Conservation (phyloP, 2,329 filamentous ascomycete genomes). For the Fusarium tjaetaba region DNA sequence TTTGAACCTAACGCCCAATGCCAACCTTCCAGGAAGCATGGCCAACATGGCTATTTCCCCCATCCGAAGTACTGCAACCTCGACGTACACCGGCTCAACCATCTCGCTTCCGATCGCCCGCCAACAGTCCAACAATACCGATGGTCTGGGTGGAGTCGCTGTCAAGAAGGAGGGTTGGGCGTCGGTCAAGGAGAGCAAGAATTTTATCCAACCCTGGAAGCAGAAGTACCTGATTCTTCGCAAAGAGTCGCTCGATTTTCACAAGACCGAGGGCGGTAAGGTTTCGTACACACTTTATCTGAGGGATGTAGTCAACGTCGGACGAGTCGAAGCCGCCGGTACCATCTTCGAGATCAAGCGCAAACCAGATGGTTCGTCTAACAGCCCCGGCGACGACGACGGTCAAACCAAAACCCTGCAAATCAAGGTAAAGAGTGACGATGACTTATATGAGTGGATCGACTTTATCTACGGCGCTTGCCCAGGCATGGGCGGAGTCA, state of each 20-base stretch:
- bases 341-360: conserved; percentile 95
- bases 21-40: conserved; percentile 80
- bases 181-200: conserved; percentile 89
- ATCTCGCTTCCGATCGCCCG: conserved; percentile 76
- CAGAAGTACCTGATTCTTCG: conserved; percentile 91
- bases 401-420: conserved; percentile 84
- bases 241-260: conserved; percentile 92
- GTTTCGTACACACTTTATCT: conserved; percentile 86
- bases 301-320: conserved; percentile 88
- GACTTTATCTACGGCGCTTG: conserved; percentile 97
- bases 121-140: conserved; percentile 68
- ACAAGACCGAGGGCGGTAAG: conserved; percentile 91
- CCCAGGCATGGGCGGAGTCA: conserved; percentile 97
- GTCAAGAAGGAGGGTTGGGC: conserved; percentile 86
- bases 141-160: conserved; percentile 73
- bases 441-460: conserved; percentile 98
- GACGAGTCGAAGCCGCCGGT: conserved; percentile 88
- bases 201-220: conserved; percentile 87
- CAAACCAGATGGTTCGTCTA: conserved; percentile 72
- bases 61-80: conserved; percentile 71
- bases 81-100: conserved; percentile 58
- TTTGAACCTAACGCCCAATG: conserved; percentile 80
- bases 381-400: conserved; percentile 81
- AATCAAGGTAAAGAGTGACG: conserved; percentile 93
- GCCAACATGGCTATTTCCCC: conserved; percentile 81